Evolutionary conservation across 257 asterid species (phyloP).

Genomic region (Primulina tabacum): DNA sequence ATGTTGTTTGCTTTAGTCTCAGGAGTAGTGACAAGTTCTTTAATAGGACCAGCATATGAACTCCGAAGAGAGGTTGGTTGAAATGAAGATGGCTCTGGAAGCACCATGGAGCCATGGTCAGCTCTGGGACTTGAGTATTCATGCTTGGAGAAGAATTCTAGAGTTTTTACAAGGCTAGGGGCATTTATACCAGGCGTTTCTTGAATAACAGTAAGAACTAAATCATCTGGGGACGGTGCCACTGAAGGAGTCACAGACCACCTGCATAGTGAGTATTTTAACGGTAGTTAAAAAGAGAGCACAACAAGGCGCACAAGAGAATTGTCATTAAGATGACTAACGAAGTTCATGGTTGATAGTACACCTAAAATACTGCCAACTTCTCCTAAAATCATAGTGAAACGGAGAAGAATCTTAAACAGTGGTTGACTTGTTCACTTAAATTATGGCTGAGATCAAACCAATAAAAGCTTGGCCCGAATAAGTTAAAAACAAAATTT

Average conservation of each 20-base stretch:
- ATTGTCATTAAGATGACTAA: conserved; percentile 2
- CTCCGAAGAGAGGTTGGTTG: conserved; percentile 34
- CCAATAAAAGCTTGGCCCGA: background rate
- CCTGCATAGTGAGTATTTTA: conserved; percentile 43
- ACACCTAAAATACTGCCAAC: background rate
- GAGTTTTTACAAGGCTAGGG: conserved; percentile 31
- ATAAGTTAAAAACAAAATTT: background rate
- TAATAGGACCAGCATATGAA: conserved; percentile 35
- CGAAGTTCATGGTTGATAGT: background rate
- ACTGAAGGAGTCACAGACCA: conserved; percentile 36
- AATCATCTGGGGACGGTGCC: conserved; percentile 37
- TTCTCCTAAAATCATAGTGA: background rate
- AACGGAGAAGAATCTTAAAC: background rate
- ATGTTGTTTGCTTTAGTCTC: conserved; percentile 37
- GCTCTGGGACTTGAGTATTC: conserved; percentile 39
- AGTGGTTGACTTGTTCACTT: conserved; percentile 8
- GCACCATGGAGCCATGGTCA: conserved; percentile 26
- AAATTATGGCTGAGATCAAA: background rate
- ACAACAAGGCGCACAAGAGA: background rate
- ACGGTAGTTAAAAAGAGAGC: conserved; percentile 16
- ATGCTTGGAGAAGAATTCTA: conserved; percentile 35
- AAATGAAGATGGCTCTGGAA: conserved; percentile 36
- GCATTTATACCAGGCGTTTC: conserved; percentile 56
- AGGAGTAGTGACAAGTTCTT: conserved; percentile 42
- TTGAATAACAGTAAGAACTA: conserved; percentile 51